A percentile compares a stretch with the other conserved stretches of the same genome.
These are phyloP conservation scores for Phyllosticta citriasiana DNA, from an alignment of 2,329 filamentous ascomycete genomes.

Conservation along the genomic window DNA sequence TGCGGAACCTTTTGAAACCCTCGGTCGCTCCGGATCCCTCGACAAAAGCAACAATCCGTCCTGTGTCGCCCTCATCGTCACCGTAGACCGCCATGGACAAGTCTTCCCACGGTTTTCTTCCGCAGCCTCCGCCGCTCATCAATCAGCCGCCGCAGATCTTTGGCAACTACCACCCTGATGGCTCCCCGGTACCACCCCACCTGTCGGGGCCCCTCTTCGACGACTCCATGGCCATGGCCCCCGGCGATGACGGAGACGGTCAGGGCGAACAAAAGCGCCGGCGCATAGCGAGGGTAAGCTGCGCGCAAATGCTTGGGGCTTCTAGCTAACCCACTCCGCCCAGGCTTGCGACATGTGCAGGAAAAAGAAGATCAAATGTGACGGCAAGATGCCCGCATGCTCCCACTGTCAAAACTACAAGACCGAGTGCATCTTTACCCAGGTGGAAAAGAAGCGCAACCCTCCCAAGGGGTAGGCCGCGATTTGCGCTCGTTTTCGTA, in stretches of 20 bases:
- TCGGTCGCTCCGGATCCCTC: not conserved
- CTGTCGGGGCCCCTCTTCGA: slow-evolving; percentile 30
- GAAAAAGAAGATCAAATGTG: slow-evolving; percentile 95
- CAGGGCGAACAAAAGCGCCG: slow-evolving; percentile 69
- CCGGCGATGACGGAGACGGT: slow-evolving; percentile 37
- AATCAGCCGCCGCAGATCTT: slow-evolving; percentile 32
- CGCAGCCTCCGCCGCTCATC: slow-evolving; percentile 24
- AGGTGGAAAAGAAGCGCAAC: slow-evolving; percentile 96
- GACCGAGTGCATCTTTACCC: slow-evolving; percentile 93
- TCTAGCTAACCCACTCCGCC: not conserved
- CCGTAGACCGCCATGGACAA: slow-evolving; percentile 23
- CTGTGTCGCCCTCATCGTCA: not conserved
- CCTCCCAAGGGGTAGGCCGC: slow-evolving; percentile 80
- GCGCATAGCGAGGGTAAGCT: slow-evolving; percentile 72
- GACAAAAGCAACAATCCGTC: not conserved
- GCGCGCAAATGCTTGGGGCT: slow-evolving; percentile 8
- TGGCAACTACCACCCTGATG: slow-evolving; percentile 26
- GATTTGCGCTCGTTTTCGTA: not conserved
- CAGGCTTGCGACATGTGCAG: slow-evolving; percentile 94
- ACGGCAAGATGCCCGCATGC: slow-evolving; percentile 89
- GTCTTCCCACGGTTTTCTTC: slow-evolving; percentile 16
- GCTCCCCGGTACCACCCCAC: slow-evolving; percentile 25
- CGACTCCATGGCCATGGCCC: slow-evolving; percentile 24
- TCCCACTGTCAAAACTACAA: slow-evolving; percentile 97
- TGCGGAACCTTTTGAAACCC: not conserved